These are phyloP conservation scores for Orbilia quercus DNA, from an alignment of 2,329 filamentous ascomycete species.

Conservation along the genomic window DNA sequence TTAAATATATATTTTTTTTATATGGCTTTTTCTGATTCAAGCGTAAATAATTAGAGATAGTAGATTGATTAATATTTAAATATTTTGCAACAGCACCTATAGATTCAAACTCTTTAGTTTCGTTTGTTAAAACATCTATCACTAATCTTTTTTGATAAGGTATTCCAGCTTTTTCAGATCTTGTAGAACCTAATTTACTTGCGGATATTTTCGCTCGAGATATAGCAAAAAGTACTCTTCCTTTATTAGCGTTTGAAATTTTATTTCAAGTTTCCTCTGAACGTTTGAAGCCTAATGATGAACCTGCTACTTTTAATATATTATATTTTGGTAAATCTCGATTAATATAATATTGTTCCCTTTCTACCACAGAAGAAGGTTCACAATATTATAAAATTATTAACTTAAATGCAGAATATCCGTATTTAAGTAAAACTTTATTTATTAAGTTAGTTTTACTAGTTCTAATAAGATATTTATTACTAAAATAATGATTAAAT, in stretches of 20 bases:
- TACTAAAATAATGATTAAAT: constrained; percentile 1
- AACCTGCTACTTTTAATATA: constrained; percentile 19
- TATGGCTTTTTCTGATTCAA: constrained; percentile 10
- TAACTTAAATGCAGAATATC: constrained; percentile 8
- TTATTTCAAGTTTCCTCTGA: constrained; percentile 8
- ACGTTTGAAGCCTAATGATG: constrained; percentile 12
- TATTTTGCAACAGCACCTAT: neutral
- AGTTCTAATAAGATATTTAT: neutral
- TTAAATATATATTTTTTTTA: constrained; percentile 21
- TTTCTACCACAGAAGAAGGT: constrained; percentile 5
- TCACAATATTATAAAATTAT: constrained; percentile 14
- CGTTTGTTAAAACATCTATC: neutral
- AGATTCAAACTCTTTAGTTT: constrained; percentile 7
- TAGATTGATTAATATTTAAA: neutral
- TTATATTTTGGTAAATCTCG: constrained; percentile 10
- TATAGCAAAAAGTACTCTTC: no score
- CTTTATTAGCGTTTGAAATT: no score
- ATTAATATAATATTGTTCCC: constrained; percentile 22
- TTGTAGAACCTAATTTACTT: neutral
- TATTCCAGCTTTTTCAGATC: neutral
- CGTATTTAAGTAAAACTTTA: constrained; percentile 13
- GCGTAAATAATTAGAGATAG: constrained; percentile 1
- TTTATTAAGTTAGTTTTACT: constrained; percentile 16
- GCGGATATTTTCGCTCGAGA: constrained; percentile 1
- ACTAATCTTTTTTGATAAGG: constrained; percentile 5